A percentile compares a stretch with the other conserved stretches of the same genome.
Conservation (phyloP, 768 basidiomycete genomes). For the Hygrocybe punicea region DNA sequence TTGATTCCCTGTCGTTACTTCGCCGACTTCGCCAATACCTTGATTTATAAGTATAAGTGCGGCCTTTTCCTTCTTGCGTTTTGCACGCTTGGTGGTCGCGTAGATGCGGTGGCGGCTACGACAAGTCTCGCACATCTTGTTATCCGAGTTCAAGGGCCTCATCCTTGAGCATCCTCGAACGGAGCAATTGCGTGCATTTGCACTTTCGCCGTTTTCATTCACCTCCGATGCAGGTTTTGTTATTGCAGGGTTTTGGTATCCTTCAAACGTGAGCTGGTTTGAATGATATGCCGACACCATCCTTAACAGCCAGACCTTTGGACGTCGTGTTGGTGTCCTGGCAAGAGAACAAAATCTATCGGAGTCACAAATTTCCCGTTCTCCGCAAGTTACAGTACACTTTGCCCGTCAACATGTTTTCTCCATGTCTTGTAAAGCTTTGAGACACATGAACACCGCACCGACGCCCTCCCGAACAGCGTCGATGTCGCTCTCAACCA, state of each 20-base stretch:
- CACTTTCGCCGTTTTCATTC: not conserved
- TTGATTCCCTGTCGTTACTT: not conserved
- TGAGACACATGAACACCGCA: conserved; percentile 37
- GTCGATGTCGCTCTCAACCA: conserved; percentile 44
- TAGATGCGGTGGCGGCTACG: conserved; percentile 50
- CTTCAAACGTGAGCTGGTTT: too few species aligned
- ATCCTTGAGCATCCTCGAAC: conserved; percentile 43
- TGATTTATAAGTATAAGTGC: conserved; percentile 29
- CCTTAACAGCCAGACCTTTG: too few species aligned
- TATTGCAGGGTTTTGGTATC: too few species aligned
- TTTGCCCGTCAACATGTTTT: too few species aligned
- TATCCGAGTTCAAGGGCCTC: conserved; percentile 25
- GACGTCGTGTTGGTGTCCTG: too few species aligned
- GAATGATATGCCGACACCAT: too few species aligned
- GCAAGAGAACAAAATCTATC: too few species aligned
- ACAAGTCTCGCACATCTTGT: conserved; percentile 55
- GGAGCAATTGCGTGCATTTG: conserved; percentile 33
- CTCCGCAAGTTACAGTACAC: too few species aligned
- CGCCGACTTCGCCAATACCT: not conserved
- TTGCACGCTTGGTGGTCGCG: conserved; percentile 48
- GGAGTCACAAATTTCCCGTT: too few species aligned
- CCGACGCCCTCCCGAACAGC: conserved; percentile 47
- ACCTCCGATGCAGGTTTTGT: not conserved
- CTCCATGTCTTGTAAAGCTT: conserved; percentile 37
- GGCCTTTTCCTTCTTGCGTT: conserved; percentile 51